Base-by-base conservation (phyloP, 345 rosid genomes). In the Gynandropsis gynandra region DNA sequence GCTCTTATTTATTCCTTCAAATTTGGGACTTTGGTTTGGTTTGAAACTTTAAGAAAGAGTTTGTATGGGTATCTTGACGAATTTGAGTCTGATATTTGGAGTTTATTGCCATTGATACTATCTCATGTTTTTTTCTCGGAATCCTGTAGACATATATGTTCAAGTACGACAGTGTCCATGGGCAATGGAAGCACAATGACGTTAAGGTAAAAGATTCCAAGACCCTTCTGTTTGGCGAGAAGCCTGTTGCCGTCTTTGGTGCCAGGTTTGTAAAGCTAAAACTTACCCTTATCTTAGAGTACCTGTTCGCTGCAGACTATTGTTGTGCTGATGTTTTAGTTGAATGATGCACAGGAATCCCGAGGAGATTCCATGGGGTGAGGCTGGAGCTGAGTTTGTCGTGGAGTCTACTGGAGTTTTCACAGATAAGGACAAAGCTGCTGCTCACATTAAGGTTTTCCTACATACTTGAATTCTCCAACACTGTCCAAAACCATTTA, bases 401-500 rank as follows among this genome's bases (percentile, higher is more conserved):
- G 87, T 81, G 2, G 87, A 81, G 56, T 78, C 87, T 56, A 81
- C 83, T 18, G 87, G 87, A 29, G 86, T 80, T 63, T 80, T 80
- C 64, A 80, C 82, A 10, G 86, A 76, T 61, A 74, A 80, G 72
- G 87, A 81, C 52, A 81, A 81, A 36, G 87, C 87, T 45, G 72
- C 87, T 54, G 78, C 83, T 16, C 87, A 81, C 74, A 63, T 81
- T 69, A 81, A 81, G 87, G 83, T 76, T 20, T 24, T 24, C 29
- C 5, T 2, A 2, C 2, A 37, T 2, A 4, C 15, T 37, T 34
- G 38, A 34, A 24, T 24, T 24, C 5, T 24, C 29, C 7, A 34
- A 34, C 7, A 34, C n/a, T 10, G 41, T 8, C n/a, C 8, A 3
- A 13, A 37, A 37, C 15, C 11, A 37, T 37, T 9, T 10, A 10